Conservation (phyloP, 1,284 basidiomycete species). For the Rhizoctonia solani region DNA sequence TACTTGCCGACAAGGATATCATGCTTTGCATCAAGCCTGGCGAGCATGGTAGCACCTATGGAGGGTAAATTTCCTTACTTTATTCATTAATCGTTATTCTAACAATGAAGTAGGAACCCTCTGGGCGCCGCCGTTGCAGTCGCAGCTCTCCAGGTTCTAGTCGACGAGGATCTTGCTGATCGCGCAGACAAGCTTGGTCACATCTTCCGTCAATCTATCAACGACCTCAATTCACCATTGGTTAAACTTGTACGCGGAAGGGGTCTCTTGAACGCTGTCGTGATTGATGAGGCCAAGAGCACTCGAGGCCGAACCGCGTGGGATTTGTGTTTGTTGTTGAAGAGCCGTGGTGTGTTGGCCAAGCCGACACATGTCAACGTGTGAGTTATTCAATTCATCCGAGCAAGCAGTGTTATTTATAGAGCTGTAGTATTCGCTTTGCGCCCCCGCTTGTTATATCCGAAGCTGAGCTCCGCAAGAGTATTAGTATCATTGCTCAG, state of each 20-base stretch:
- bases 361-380: conserved; percentile 97
- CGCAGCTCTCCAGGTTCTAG: conserved; percentile 85
- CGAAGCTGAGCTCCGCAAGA: conserved; percentile 79
- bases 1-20: conserved; percentile 84
- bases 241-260: conserved; percentile 78
- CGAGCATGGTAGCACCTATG: conserved; percentile 96
- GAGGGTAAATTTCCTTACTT: conserved; percentile 60
- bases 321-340: conserved; percentile 93
- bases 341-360: conserved; percentile 86
- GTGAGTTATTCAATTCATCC: conserved; percentile 52
- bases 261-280: conserved; percentile 91
- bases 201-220: conserved; percentile 73
- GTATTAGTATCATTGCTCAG: conserved; percentile 76
- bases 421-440: conserved; percentile 76
- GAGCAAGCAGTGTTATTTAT: conserved; percentile 21
- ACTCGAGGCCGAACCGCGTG: conserved; percentile 83
- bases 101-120: conserved; percentile 68
- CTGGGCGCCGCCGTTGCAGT: conserved; percentile 93
- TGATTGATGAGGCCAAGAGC: conserved; percentile 86
- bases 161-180: conserved; percentile 81
- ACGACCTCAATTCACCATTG: conserved; percentile 68
- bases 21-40: conserved; percentile 98
- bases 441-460: conserved; percentile 93
- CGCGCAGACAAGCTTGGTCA: conserved; percentile 81
- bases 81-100: conserved; percentile 14